These are phyloP conservation scores for Coniferiporia sulphurascens DNA, from an alignment of 1,284 basidiomycete species.

Conservation along the genomic window DNA sequence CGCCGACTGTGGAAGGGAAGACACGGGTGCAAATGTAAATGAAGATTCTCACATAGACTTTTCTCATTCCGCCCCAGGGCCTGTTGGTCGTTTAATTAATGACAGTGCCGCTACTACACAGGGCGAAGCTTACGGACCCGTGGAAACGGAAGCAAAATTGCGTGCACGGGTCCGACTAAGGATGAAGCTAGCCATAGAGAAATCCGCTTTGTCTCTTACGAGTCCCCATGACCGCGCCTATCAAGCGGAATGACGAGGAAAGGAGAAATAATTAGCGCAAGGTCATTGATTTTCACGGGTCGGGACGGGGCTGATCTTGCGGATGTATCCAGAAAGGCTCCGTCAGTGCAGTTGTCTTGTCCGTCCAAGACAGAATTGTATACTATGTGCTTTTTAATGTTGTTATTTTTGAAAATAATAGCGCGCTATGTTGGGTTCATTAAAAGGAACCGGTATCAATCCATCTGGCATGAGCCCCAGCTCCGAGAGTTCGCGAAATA, in stretches of 20 bases:
- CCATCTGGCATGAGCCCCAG: no score
- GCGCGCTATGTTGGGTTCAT: no score
- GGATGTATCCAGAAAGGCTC: neutral
- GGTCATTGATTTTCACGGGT: neutral
- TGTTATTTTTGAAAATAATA: neutral
- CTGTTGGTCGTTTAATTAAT: neutral
- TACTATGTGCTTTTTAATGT: neutral
- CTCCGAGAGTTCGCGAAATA: no score
- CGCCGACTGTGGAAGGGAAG: neutral
- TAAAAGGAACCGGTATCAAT: no score
- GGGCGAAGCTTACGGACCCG: neutral
- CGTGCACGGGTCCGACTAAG: conserved; percentile 7
- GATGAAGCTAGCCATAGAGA: conserved; percentile 12
- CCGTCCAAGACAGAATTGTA: neutral
- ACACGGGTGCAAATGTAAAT: neutral
- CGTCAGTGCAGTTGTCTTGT: neutral
- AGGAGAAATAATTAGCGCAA: neutral
- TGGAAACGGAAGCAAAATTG: conserved; percentile 9
- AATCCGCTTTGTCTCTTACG: neutral
- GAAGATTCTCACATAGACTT: neutral
- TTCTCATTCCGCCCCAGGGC: neutral
- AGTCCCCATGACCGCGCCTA: neutral
- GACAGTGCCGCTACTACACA: neutral
- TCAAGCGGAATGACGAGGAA: no score
- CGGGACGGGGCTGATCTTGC: no score